Evolutionary conservation across 2,329 filamentous ascomycete species (phyloP).

Genomic region (Colletotrichum cuscutae): DNA sequence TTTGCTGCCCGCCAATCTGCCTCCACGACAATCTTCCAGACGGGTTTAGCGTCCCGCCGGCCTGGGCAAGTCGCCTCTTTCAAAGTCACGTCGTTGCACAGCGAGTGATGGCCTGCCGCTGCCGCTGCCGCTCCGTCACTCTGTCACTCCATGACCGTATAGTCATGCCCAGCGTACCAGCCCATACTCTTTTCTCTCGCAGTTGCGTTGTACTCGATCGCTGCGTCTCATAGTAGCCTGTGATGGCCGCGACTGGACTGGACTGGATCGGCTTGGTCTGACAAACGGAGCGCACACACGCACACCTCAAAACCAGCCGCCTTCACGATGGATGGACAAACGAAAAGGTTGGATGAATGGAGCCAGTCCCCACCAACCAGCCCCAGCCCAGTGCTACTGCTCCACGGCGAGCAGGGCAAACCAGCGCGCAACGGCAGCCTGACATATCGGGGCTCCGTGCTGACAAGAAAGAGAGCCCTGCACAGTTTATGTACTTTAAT

Average conservation of each 20-base stretch:
- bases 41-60: conserved; percentile 30
- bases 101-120: background rate
- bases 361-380: conserved; percentile 8
- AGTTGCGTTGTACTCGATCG: background rate
- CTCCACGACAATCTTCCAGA: conserved; percentile 17
- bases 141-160: background rate
- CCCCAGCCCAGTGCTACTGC: conserved; percentile 11
- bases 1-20: conserved; percentile 25
- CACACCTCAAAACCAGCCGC: background rate
- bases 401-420: conserved; percentile 3
- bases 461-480: conserved; percentile 18
- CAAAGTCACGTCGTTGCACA: conserved; percentile 23
- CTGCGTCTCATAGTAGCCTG: background rate
- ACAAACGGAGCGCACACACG: background rate
- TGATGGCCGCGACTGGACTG: conserved; percentile 1
- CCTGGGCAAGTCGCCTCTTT: conserved; percentile 26
- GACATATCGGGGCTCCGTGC: background rate
- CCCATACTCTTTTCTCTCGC: background rate
- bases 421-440: background rate
- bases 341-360: conserved; percentile 13
- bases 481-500: conserved; percentile 3
- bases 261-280: background rate
- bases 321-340: conserved; percentile 5
- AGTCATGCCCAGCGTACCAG: background rate
- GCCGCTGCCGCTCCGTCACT: background rate